Evolutionary conservation across 768 basidiomycete genomes (phyloP).

Genomic region (Clitopilus passeckerianus): DNA sequence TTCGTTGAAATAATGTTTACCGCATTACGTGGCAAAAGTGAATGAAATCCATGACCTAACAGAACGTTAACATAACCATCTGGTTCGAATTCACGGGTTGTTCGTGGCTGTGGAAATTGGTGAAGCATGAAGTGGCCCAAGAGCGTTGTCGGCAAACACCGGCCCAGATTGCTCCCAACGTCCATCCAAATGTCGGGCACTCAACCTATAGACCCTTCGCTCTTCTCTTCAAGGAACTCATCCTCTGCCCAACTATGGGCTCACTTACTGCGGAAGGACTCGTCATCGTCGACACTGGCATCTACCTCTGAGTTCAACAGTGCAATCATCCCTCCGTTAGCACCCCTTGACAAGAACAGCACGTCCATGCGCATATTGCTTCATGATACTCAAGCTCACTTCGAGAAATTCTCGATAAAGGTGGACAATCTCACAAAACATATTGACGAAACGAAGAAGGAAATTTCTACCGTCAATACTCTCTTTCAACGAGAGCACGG

Average conservation of each 20-base stretch:
- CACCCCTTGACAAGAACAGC: constrained; percentile 58
- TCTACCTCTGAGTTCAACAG: constrained; percentile 13
- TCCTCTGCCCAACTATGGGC: constrained; percentile 47
- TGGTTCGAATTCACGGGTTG: too few relatives aligned
- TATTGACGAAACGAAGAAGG: constrained; percentile 47
- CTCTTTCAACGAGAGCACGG: constrained; percentile 62
- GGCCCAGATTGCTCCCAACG: not conserved
- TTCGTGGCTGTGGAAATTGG: too few relatives aligned
- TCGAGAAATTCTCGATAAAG: constrained; percentile 60
- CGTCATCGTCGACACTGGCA: constrained; percentile 7
- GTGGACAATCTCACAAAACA: constrained; percentile 47
- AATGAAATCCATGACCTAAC: not conserved
- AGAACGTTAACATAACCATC: too few relatives aligned
- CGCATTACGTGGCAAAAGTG: not conserved
- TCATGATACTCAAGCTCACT: constrained; percentile 67
- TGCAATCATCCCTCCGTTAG: constrained; percentile 24
- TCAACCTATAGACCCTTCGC: not conserved
- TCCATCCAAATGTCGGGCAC: not conserved
- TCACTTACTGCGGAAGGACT: constrained; percentile 46
- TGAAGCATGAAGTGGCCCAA: too few relatives aligned
- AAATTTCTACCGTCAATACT: constrained; percentile 47
- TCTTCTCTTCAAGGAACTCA: constrained; percentile 21
- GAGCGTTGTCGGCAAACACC: not conserved
- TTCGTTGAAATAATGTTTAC: not conserved
- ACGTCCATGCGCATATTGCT: constrained; percentile 70